phyloP scores from a whole-genome alignment of 805 yeast species.

The Yamadazyma philogaea region DNA sequence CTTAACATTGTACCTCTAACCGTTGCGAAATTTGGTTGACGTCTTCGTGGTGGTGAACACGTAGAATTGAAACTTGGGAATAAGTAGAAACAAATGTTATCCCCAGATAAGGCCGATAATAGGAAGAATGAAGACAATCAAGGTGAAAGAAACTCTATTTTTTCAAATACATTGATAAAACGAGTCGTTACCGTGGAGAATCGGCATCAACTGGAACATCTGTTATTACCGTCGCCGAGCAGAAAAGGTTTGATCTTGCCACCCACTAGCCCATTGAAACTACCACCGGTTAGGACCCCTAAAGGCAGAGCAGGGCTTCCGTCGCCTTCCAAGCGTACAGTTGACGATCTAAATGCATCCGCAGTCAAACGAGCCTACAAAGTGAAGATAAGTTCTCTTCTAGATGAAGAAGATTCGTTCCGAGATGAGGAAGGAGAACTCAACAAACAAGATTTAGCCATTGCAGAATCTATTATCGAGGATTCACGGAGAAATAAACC shows the following conservation, averaged over 20 bases:
- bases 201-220: conserved; percentile 5
- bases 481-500: conserved; percentile 16
- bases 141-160: not conserved
- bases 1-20: not conserved
- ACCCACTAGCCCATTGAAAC: conserved; percentile 1
- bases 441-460: conserved; percentile 36
- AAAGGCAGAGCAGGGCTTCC: conserved; percentile 46
- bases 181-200: conserved; percentile 4
- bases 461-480: conserved; percentile 43
- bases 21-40: not conserved
- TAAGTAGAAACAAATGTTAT: not conserved
- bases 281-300: conserved; percentile 34
- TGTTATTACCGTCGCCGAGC: not conserved
- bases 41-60: not conserved
- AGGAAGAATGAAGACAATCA: not conserved
- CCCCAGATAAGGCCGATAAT: not conserved
- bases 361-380: conserved; percentile 49
- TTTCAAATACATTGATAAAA: conserved; percentile 7
- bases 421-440: conserved; percentile 25
- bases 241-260: conserved; percentile 2
- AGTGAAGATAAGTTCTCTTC: conserved; percentile 26
- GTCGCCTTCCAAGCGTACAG: conserved; percentile 40
- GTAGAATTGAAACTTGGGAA: not conserved
- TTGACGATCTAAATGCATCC: conserved; percentile 39
- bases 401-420: conserved; percentile 32